Conservation (phyloP, 208 protist genomes). For the Acanthamoeba healyi region DNA sequence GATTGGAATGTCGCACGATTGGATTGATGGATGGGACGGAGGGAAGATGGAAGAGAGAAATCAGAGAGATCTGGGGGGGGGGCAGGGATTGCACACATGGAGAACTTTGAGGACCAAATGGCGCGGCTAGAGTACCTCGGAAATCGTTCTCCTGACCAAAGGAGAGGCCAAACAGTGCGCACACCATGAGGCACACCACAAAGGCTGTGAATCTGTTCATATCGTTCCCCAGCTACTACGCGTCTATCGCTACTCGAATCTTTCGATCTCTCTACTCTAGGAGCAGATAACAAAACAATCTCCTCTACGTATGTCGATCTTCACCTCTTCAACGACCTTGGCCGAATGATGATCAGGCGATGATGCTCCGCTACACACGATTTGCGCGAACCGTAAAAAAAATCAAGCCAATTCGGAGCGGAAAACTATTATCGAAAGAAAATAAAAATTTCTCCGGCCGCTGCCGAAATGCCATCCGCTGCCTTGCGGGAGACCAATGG, state of each 20-base stretch:
- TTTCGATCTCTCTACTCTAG: background rate
- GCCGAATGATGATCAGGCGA: too few relatives aligned
- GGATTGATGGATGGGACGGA: background rate
- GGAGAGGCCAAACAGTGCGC: background rate
- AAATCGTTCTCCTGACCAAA: constrained; percentile 47
- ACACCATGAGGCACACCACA: constrained; percentile 29
- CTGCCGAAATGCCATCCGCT: background rate
- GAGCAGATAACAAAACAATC: too few relatives aligned
- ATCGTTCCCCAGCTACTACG: background rate
- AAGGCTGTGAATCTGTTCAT: background rate
- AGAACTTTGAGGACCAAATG: background rate
- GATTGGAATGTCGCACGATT: background rate
- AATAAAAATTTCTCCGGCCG: background rate
- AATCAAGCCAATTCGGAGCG: too few relatives aligned
- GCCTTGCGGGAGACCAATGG: too few relatives aligned
- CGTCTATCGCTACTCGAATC: background rate
- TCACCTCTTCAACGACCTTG: too few relatives aligned
- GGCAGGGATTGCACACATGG: too few relatives aligned
- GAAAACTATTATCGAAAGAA: too few relatives aligned
- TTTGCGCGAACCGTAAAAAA: too few relatives aligned
- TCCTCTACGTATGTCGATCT: too few relatives aligned
- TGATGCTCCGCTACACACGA: too few relatives aligned
- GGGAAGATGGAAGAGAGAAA: background rate
- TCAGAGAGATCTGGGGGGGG: background rate
- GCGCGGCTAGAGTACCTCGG: background rate